Percentiles rank a stretch among this genome's conserved stretches.
Evolutionary conservation across 2,329 filamentous ascomycete genomes (phyloP).

Genomic region (Cladorrhinum sp.): DNA sequence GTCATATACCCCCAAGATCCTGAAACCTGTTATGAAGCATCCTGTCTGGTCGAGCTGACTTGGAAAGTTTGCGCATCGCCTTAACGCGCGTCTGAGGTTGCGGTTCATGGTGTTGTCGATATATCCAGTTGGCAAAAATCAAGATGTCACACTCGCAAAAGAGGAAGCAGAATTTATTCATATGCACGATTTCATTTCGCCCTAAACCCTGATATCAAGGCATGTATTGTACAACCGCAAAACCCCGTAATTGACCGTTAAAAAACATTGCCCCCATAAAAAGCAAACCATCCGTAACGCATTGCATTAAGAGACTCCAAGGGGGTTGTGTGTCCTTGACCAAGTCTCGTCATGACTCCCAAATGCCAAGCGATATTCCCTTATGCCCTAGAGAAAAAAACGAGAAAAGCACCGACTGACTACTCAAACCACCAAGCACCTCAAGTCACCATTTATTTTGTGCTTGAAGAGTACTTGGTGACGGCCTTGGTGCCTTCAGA

Average conservation of each 20-base stretch:
- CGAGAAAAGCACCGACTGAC: constrained; percentile 35
- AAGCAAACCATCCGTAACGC: constrained; percentile 67
- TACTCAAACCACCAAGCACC: constrained; percentile 17
- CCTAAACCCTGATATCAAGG: constrained; percentile 62
- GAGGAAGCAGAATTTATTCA: constrained; percentile 37
- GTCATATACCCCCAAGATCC: too few relatives aligned
- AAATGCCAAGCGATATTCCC: constrained; percentile 51
- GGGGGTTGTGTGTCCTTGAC: constrained; percentile 43
- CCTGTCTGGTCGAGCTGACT: too few relatives aligned
- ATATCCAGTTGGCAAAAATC: too few relatives aligned
- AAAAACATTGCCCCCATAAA: constrained; percentile 65
- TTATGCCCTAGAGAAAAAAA: constrained; percentile 56
- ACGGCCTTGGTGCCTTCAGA: constrained; percentile 99
- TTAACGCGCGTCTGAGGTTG: too few relatives aligned
- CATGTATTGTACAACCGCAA: constrained; percentile 68
- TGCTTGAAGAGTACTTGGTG: constrained; percentile 99
- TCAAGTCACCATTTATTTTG: constrained; percentile 72
- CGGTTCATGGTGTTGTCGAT: too few relatives aligned
- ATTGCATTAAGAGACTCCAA: constrained; percentile 69
- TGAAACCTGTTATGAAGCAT: too few relatives aligned
- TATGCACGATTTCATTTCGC: constrained; percentile 61
- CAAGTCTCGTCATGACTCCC: constrained; percentile 56
- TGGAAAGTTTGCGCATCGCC: too few relatives aligned
- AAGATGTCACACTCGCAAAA: not conserved
- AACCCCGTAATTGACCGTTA: constrained; percentile 63